phyloP scores from a whole-genome alignment of 2,329 filamentous ascomycete genomes.

The Colletotrichum tamarilloi region DNA sequence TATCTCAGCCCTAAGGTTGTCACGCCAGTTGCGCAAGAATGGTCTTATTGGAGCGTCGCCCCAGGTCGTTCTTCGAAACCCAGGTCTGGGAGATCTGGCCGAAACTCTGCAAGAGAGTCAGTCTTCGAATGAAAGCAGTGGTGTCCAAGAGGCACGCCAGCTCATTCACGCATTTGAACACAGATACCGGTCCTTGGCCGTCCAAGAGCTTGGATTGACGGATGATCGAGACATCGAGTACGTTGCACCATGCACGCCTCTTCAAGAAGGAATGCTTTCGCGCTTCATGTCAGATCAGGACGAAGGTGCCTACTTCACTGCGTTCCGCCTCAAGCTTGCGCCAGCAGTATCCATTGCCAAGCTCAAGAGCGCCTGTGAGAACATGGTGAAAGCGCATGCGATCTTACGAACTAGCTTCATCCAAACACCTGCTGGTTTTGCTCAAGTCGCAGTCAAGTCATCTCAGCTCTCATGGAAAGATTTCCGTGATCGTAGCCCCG shows the following conservation, averaged over 20 bases:
- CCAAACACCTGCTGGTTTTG: constrained; percentile 77
- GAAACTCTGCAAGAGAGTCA: constrained; percentile 44
- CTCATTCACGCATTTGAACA: constrained; percentile 73
- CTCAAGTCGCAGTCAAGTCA: constrained; percentile 74
- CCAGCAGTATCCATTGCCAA: constrained; percentile 53
- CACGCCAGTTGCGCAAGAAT: constrained; percentile 69
- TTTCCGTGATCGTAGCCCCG: constrained; percentile 38
- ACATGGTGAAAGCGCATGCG: constrained; percentile 62
- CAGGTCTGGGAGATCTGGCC: constrained; percentile 60
- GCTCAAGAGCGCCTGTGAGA: constrained; percentile 69
- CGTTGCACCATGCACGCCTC: constrained; percentile 83
- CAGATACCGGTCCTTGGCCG: constrained; percentile 65
- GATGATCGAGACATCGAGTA: constrained; percentile 68
- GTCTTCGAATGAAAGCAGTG: constrained; percentile 32
- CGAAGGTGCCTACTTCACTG: constrained; percentile 78
- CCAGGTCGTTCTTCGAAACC: constrained; percentile 74
- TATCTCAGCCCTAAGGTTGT: constrained; percentile 81
- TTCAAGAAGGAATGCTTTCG: constrained; percentile 89
- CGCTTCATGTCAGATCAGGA: constrained; percentile 68
- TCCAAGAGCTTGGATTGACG: constrained; percentile 44
- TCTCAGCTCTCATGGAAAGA: constrained; percentile 57
- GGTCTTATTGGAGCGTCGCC: constrained; percentile 73
- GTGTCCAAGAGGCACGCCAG: constrained; percentile 65
- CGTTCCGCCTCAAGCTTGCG: constrained; percentile 71
- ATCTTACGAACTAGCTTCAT: constrained; percentile 81